Percentiles rank a stretch among this genome's conserved stretches.
Evolutionary conservation across 257 asterid genomes (phyloP).

Genomic region (Forsythia viridissima): DNA sequence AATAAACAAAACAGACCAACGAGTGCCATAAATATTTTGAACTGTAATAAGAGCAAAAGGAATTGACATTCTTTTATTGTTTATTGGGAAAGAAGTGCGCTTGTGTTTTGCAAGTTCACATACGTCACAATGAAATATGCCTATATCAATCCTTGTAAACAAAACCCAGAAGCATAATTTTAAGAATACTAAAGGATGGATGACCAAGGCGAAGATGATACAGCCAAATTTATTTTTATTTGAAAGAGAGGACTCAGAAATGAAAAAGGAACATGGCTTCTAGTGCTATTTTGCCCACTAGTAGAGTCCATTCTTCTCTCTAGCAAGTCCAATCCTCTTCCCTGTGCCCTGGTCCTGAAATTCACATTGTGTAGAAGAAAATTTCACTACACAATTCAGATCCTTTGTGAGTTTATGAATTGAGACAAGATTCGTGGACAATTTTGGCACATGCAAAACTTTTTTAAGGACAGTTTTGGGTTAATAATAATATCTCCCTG

Average conservation of each 20-base stretch:
- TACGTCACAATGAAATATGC: background rate
- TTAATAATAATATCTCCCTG: conserved; percentile 1
- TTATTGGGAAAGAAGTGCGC: background rate
- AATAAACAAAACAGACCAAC: background rate
- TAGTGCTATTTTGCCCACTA: background rate
- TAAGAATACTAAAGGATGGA: conserved; percentile 6
- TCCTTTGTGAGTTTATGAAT: conserved; percentile 2
- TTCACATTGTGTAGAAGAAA: background rate
- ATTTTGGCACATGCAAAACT: conserved; percentile 11
- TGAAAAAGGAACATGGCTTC: background rate
- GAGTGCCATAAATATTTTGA: background rate
- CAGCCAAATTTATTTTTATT: background rate
- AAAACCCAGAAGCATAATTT: background rate
- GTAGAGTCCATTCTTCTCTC: conserved; percentile 5
- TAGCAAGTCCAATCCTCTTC: conserved; percentile 11
- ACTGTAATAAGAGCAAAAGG: background rate
- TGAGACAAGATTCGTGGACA: conserved; percentile 13
- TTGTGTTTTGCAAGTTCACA: conserved; percentile 13
- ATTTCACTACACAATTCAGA: background rate
- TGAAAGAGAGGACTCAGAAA: background rate
- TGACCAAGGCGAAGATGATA: conserved; percentile 10
- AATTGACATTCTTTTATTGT: background rate
- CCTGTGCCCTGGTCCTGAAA: conserved; percentile 9
- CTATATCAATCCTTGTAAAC: background rate
- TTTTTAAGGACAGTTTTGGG: background rate